phyloP scores from a whole-genome alignment of 306 rosid species.

The Cyamopsis tetragonoloba region DNA sequence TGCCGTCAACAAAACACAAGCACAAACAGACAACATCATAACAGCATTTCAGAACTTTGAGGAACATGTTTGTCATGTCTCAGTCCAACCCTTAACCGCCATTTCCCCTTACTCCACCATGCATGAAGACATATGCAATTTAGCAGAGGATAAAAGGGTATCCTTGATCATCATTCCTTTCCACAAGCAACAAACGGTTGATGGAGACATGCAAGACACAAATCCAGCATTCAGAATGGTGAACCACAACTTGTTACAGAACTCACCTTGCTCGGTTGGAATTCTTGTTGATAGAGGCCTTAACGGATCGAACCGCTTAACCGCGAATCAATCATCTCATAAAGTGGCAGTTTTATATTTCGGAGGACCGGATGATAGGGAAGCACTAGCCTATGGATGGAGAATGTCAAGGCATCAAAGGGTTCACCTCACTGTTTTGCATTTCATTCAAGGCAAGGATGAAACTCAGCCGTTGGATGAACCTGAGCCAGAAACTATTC shows the following conservation, averaged over 20 bases:
- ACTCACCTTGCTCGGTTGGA: constrained; percentile 77
- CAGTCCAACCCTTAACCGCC: constrained; percentile 61
- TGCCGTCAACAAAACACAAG: constrained; percentile 61
- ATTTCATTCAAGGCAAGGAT: constrained; percentile 41
- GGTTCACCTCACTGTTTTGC: constrained; percentile 49
- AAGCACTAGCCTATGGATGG: constrained; percentile 73
- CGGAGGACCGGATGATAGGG: constrained; percentile 85
- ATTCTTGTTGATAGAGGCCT: constrained; percentile 79
- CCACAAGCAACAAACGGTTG: constrained; percentile 86
- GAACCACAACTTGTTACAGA: constrained; percentile 65
- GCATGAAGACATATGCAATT: constrained; percentile 77
- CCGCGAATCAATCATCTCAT: constrained; percentile 45
- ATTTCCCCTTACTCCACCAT: constrained; percentile 77
- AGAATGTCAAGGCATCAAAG: constrained; percentile 70
- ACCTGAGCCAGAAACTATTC: not conserved
- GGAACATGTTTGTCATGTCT: constrained; percentile 42
- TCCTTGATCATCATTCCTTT: constrained; percentile 74
- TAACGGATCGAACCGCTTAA: constrained; percentile 46
- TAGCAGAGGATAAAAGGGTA: constrained; percentile 77
- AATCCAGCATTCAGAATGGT: constrained; percentile 66
- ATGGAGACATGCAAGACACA: constrained; percentile 73
- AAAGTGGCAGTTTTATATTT: constrained; percentile 53
- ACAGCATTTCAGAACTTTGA: constrained; percentile 68
- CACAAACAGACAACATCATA: constrained; percentile 74
- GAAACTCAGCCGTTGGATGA: not conserved